Conservation (phyloP, 2,329 filamentous ascomycete genomes). For the Pseudogymnoascus sp. region DNA sequence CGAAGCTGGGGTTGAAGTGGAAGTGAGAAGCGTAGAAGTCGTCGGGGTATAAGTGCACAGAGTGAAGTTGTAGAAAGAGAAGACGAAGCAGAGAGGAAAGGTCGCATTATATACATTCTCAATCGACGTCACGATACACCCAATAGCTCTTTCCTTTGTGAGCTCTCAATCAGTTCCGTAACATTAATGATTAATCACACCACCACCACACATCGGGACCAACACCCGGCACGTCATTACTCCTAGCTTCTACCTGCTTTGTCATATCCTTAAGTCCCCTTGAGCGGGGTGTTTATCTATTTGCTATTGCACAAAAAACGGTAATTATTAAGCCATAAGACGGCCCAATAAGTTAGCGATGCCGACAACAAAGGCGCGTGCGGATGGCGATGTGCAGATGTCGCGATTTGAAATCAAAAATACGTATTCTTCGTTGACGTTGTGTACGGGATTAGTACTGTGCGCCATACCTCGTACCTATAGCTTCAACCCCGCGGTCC, state of each 20-base stretch:
- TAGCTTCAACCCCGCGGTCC: background rate
- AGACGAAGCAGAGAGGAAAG: background rate
- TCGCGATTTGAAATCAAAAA: slow-evolving; percentile 6
- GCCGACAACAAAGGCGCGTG: background rate
- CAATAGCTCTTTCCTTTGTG: slow-evolving; percentile 1
- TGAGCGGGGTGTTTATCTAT: background rate
- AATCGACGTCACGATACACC: slow-evolving; percentile 2
- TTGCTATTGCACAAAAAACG: background rate
- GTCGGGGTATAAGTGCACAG: background rate
- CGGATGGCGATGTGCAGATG: background rate
- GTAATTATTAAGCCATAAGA: background rate
- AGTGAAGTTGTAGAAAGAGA: background rate
- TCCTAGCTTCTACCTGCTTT: background rate
- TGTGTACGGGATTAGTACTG: background rate
- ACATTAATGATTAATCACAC: slow-evolving; percentile 1
- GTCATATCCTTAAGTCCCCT: background rate
- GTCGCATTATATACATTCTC: background rate
- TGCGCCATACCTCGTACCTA: background rate
- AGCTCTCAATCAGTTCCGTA: background rate
- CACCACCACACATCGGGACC: background rate
- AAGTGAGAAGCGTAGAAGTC: background rate
- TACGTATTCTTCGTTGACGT: background rate
- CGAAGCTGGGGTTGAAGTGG: background rate
- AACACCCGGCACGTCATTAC: slow-evolving; percentile 1
- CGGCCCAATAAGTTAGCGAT: background rate